These are phyloP conservation scores for Phragmites australis DNA, from an alignment of 176 grass and related monocot genomes.

Conservation along the genomic window DNA sequence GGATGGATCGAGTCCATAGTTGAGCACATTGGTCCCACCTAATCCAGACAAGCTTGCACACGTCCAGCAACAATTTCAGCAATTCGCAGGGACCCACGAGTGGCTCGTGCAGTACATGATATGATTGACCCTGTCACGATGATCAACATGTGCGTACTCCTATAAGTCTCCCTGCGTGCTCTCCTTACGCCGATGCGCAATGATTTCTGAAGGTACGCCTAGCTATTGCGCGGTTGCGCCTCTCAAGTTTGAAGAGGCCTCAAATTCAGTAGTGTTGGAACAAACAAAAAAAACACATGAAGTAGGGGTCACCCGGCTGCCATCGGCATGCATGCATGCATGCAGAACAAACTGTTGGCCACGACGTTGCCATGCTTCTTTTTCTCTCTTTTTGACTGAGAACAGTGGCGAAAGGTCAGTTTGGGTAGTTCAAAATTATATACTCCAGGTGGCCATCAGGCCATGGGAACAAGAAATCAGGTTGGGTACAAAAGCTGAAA, in stretches of 20 bases:
- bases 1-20: neutral
- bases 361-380: conserved; percentile 19
- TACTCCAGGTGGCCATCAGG: conserved; percentile 1
- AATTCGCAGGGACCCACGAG: neutral
- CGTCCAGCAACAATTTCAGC: conserved; percentile 26
- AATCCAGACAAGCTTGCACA: conserved; percentile 23
- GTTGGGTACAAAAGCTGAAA: no score
- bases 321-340: conserved; percentile 29
- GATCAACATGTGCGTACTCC: conserved; percentile 29
- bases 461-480: neutral
- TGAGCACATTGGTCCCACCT: neutral
- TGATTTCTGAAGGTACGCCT: conserved; percentile 33
- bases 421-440: neutral
- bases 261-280: conserved; percentile 52
- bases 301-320: conserved; percentile 3
- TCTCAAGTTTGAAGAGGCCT: conserved; percentile 38
- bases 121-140: conserved; percentile 14
- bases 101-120: neutral
- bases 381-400: conserved; percentile 30
- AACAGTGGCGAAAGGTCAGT: neutral
- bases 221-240: neutral
- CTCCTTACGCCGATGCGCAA: neutral
- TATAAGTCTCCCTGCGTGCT: neutral
- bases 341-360: conserved; percentile 20
- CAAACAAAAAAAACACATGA: conserved; percentile 28